Base-by-base conservation (phyloP, 2,329 filamentous ascomycete species). In the Cladorrhinum sp. region DNA sequence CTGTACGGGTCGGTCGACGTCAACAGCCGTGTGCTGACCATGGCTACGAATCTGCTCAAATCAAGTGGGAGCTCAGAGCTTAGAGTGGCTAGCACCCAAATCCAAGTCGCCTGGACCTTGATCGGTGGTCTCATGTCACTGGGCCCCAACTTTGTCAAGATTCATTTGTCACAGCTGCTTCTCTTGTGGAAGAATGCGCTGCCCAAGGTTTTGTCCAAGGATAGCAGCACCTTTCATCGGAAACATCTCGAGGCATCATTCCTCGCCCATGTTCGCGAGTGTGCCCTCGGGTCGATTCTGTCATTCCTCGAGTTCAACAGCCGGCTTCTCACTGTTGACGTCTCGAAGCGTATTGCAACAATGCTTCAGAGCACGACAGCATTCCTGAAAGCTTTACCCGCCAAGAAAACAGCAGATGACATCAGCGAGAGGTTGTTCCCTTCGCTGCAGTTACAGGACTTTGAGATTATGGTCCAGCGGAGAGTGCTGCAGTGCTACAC, bases 131-230 rank as follows among this genome's bases (percentile, higher is more conserved):
- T 99, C 58, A 98, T 98, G 94, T 92, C 93, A 0, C 82, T 99
- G 0, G 95, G 95, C 0, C 94, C 95, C 3, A 98, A 96, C 73
- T 99, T 99, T 73, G 94, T 98, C 74, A 99, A 99, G 76, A 98
- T 98, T 23, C 95, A 99, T 75, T 82, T 99, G 7, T 94, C 93
- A 2, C 95, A 99, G 71, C 81, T 99, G 21, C 86, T 99, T 59
- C 79, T 99, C 8, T 79, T 99, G 6, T 99, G 95, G 95, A 96
- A 96, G 75, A 99, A 98, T 74, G 94, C 95, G 0, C 81, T 99
- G 10, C 94, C 96, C 0, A 96, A 96, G 70, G 94, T 96, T 5
- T 76, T 98, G n/a, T 88, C 92, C 33, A 96, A 92, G 73, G 94
- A 98, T 67, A 96, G 95, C 67, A 96, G 95, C 67, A 91, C 92